Percentiles rank a stretch among this genome's conserved stretches.
Conservation (phyloP, 257 asterid species). For the Forsythia viridissima region DNA sequence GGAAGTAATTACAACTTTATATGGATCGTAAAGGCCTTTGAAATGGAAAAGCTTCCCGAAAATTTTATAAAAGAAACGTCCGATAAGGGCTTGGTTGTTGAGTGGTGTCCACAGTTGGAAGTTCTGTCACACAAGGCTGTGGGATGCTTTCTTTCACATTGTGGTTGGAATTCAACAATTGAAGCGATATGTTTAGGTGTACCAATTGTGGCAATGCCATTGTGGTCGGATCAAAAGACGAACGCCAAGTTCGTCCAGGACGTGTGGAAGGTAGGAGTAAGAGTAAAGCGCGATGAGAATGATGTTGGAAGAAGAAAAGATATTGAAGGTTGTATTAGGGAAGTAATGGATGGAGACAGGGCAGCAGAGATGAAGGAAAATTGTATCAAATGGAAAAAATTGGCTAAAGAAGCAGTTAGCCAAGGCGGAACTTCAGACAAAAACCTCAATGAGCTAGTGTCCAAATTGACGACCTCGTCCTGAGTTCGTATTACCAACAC, state of each 20-base stretch:
- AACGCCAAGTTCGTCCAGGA: constrained; percentile 69
- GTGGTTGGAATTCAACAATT: constrained; percentile 44
- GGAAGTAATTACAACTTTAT: constrained; percentile 40
- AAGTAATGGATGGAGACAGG: constrained; percentile 12
- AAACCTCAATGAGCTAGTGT: constrained; percentile 35
- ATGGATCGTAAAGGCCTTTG: constrained; percentile 57
- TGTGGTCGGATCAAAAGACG: constrained; percentile 80
- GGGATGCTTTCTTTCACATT: constrained; percentile 69
- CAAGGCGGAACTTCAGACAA: constrained; percentile 62
- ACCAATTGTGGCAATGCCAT: constrained; percentile 80
- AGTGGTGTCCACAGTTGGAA: constrained; percentile 65
- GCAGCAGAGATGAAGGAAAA: constrained; percentile 59
- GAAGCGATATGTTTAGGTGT: constrained; percentile 63
- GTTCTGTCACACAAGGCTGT: constrained; percentile 51
- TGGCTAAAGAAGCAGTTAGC: constrained; percentile 59
- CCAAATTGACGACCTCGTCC: too few relatives aligned
- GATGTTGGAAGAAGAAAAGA: constrained; percentile 58
- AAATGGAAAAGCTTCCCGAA: constrained; percentile 38
- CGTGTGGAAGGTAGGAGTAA: constrained; percentile 58
- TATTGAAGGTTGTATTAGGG: constrained; percentile 39
- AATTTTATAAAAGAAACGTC: constrained; percentile 26
- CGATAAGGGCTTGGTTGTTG: constrained; percentile 42
- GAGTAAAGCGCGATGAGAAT: constrained; percentile 40
- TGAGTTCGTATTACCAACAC: too few relatives aligned
- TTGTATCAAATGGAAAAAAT: constrained; percentile 49